These are phyloP conservation scores for Alternaria postmessia DNA, from an alignment of 2,329 filamentous ascomycete genomes.

Conservation along the genomic window DNA sequence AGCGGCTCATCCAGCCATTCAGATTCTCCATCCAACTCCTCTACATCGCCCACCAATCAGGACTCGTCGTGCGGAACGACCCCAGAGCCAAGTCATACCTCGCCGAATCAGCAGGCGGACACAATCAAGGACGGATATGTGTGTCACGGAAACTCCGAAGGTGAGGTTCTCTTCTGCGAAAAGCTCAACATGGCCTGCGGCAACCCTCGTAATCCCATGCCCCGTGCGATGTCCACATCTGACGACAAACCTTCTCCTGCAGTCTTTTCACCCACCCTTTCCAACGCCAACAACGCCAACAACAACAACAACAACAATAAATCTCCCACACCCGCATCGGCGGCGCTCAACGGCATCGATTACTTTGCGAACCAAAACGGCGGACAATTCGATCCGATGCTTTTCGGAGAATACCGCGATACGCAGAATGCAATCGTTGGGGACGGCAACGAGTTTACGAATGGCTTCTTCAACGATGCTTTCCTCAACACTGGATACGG, in stretches of 20 bases:
- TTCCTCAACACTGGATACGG: constrained; percentile 79
- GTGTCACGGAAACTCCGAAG: constrained; percentile 60
- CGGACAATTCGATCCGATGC: constrained; percentile 86
- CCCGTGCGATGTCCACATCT: constrained; percentile 58
- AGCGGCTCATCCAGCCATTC: constrained; percentile 57
- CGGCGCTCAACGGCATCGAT: constrained; percentile 68
- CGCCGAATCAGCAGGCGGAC: constrained; percentile 75
- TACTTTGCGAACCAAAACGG: constrained; percentile 83
- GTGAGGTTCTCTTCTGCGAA: constrained; percentile 64
- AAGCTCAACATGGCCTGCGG: constrained; percentile 65
- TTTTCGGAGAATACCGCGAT: constrained; percentile 93
- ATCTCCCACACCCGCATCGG: constrained; percentile 40
- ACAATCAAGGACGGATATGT: constrained; percentile 50
- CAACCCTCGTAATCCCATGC: constrained; percentile 61
- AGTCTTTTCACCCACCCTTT: constrained; percentile 26
- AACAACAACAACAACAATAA: constrained; percentile 18
- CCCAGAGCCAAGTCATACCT: constrained; percentile 77
- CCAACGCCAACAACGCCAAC: too few relatives aligned
- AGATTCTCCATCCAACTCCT: constrained; percentile 61
- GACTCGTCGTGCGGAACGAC: constrained; percentile 76
- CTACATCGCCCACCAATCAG: constrained; percentile 58
- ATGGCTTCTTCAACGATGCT: constrained; percentile 77
- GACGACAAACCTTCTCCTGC: constrained; percentile 50
- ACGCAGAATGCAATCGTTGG: constrained; percentile 81
- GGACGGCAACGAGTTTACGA: constrained; percentile 68